Evolutionary conservation across 352 stramenopile species (phyloP).

Genomic region (Pythium vanterpoolii): DNA sequence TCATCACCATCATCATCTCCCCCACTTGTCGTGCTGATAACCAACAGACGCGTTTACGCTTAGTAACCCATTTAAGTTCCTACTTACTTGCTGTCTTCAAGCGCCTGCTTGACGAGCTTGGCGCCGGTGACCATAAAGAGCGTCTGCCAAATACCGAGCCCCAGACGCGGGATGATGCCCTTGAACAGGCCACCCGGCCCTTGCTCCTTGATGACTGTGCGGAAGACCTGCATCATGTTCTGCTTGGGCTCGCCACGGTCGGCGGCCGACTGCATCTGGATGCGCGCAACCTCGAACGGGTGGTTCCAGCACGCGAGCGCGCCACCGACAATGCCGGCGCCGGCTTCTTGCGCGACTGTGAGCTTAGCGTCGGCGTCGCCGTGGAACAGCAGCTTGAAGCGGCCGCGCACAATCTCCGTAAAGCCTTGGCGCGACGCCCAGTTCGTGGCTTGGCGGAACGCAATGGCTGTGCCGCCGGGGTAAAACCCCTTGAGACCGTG

Average conservation of each 20-base stretch:
- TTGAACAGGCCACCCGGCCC: constrained; percentile 86
- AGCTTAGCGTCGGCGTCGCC: constrained; percentile 84
- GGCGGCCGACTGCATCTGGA: constrained; percentile 90
- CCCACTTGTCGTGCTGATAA: too few relatives aligned
- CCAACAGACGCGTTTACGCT: neutral
- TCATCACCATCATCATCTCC: neutral
- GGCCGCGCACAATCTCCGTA: constrained; percentile 83
- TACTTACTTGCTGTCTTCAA: constrained; percentile 47
- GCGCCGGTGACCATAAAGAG: constrained; percentile 92
- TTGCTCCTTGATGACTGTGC: constrained; percentile 82
- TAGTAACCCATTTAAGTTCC: neutral
- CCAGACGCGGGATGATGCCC: constrained; percentile 84
- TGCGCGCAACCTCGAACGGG: constrained; percentile 89
- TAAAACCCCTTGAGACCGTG: constrained; percentile 91
- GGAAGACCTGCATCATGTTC: constrained; percentile 90
- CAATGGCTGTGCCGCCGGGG: constrained; percentile 86
- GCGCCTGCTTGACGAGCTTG: constrained; percentile 86
- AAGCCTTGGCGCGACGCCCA: constrained; percentile 90
- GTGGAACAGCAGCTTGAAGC: constrained; percentile 86
- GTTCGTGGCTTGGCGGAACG: constrained; percentile 90
- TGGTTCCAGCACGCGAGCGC: constrained; percentile 91
- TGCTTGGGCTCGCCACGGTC: constrained; percentile 87
- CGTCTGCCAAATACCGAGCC: constrained; percentile 89
- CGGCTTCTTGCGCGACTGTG: constrained; percentile 83
- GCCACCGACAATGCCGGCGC: constrained; percentile 82